Evolutionary conservation across 805 yeast species (phyloP).

Genomic region (Candida peoriensis): DNA sequence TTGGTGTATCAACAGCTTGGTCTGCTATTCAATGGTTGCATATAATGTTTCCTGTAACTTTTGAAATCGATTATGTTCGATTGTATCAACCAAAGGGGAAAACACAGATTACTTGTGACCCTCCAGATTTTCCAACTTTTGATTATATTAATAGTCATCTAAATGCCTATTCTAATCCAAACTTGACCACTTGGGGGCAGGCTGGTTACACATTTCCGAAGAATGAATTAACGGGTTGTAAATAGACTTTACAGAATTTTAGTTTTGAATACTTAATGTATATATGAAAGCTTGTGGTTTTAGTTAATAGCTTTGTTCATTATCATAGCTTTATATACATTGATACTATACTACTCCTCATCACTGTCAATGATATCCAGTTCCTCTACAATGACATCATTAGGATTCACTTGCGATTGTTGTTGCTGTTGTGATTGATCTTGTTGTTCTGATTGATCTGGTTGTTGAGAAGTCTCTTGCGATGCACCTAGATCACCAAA

Average conservation of each 20-base stretch:
- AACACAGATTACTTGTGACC: conserved; percentile 72
- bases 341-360: conserved; percentile 19
- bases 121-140: conserved; percentile 75
- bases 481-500: conserved; percentile 27
- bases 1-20: conserved; percentile 92
- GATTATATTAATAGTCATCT: conserved; percentile 73
- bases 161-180: conserved; percentile 63
- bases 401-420: conserved; percentile 3
- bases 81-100: conserved; percentile 78
- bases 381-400: conserved; percentile 14
- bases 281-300: not conserved
- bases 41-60: conserved; percentile 68
- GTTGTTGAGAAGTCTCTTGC: not conserved
- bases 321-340: no score
- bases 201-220: conserved; percentile 74
- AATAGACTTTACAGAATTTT: not conserved
- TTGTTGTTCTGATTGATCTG: not conserved
- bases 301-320: no score
- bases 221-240: conserved; percentile 45
- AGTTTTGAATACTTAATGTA: not conserved
- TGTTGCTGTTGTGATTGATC: not conserved
- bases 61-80: conserved; percentile 83
- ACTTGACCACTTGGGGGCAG: conserved; percentile 65
- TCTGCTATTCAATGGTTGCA: conserved; percentile 89
- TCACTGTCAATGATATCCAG: conserved; percentile 26